phyloP scores from a whole-genome alignment of 805 yeast genomes.

The Starmerella gropengiesseri region DNA sequence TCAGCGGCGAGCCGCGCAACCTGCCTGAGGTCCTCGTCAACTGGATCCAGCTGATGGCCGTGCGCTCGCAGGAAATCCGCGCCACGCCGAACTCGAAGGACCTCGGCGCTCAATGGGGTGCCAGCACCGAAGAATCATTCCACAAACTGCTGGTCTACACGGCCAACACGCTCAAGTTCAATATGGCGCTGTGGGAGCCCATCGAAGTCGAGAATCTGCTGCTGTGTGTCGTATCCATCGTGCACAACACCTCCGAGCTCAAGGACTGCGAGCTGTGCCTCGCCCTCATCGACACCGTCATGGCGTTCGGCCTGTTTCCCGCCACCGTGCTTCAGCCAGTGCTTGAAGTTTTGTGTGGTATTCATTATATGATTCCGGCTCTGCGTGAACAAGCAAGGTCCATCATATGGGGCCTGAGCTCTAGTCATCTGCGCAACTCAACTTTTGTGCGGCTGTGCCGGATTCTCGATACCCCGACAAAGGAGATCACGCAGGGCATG shows the following conservation, averaged over 20 bases:
- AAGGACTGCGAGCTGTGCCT: constrained; percentile 34
- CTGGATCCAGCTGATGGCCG: constrained; percentile 32
- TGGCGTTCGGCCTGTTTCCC: constrained; percentile 41
- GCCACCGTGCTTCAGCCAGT: constrained; percentile 30
- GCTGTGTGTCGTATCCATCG: constrained; percentile 31
- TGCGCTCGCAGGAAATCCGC: constrained; percentile 27
- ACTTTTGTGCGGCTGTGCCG: constrained; percentile 29
- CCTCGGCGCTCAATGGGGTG: constrained; percentile 26
- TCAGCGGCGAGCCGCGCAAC: constrained; percentile 30
- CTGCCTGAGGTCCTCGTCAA: constrained; percentile 31
- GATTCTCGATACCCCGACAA: constrained; percentile 23
- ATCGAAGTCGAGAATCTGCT: constrained; percentile 31
- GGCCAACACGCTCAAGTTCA: constrained; percentile 39
- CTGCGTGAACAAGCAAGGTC: constrained; percentile 33
- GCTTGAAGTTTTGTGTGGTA: constrained; percentile 39
- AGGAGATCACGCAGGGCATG: constrained; percentile 28
- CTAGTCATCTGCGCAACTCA: constrained; percentile 32
- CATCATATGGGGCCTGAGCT: constrained; percentile 33
- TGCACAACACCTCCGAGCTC: constrained; percentile 33
- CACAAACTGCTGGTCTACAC: constrained; percentile 32
- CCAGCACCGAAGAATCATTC: constrained; percentile 25
- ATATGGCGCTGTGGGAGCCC: constrained; percentile 38
- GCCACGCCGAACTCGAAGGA: constrained; percentile 24
- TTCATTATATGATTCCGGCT: constrained; percentile 32
- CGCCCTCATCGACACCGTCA: constrained; percentile 35